Base-by-base conservation (phyloP, 176 grass and related monocot genomes). In the Aegilops longissima region DNA sequence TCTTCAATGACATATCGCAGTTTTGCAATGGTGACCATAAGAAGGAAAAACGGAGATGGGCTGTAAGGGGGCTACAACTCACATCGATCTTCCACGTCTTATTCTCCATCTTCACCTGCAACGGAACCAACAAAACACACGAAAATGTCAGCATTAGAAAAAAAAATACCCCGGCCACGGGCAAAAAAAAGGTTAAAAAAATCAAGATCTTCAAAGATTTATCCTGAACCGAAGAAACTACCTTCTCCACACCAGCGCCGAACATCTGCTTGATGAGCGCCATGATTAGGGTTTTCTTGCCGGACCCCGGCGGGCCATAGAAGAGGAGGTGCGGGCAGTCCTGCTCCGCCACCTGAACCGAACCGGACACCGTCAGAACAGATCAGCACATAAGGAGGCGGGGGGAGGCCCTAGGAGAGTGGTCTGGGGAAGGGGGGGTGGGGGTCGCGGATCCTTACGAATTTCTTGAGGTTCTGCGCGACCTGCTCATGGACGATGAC, bases 251-350 rank as follows among this genome's bases (percentile, higher is more conserved):
- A 2, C 90, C 85, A 13, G 92, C 40, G 72, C 97, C 97, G 52
- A 99, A 99, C 90, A 99, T 99, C 85, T 99, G 83, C 88, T 86
- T 99, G 67, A 99, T 82, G 54, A 99, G 88, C 66, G 94, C 94
- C 80, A 99, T 89, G 77, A 99, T 91, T 96, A 99, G 97, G 89
- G 97, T 99, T 91, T 99, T 96, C 85, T 94, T 99, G 65, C 97
- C 97, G 20, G 97, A 93, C 59, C 97, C 97, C 2, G 97, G 83
- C 24, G 97, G 92, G 2, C 94, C 97, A 83, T 99, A 99, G 83
- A 99, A 99, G n/a, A 99, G 88, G 14, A 99, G 83, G 73, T 99
- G 97, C 5, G 97, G 94, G 88, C 94, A 99, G 66, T 99, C 97
- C 85, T 99, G 90, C 94, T 99, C 94, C 70, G 97, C 83, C 18